Percentiles rank a stretch among this genome's conserved stretches.
Evolutionary conservation across 768 basidiomycete genomes (phyloP).

Genomic region (Tylopilus felleus): DNA sequence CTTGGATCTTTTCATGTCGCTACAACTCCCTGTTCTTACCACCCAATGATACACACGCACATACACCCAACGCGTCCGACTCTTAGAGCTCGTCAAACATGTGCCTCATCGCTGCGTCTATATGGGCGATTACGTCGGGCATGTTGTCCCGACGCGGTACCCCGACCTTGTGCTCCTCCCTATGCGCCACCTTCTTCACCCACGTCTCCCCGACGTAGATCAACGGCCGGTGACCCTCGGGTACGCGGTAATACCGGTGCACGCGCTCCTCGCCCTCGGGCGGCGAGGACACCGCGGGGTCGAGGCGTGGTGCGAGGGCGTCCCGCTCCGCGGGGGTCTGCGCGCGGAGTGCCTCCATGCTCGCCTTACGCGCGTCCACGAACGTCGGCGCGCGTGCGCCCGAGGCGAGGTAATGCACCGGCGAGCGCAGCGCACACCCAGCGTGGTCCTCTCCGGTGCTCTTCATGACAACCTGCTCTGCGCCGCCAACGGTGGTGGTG

Average conservation of each 20-base stretch:
- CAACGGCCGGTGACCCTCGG: background rate
- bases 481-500: no score
- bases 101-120: background rate
- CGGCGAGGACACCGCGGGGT: background rate
- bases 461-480: background rate
- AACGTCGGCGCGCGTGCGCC: background rate
- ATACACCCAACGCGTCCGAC: no score
- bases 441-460: no score
- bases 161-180: background rate
- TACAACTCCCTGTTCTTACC: background rate
- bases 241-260: background rate
- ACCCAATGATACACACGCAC: background rate
- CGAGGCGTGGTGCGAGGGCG: background rate
- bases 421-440: no score
- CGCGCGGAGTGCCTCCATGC: background rate
- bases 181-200: background rate
- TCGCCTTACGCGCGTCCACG: background rate
- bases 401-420: background rate
- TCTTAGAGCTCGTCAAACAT: background rate
- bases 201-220: slow-evolving; percentile 8
- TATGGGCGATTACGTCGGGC: background rate
- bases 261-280: background rate
- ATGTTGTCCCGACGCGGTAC: background rate
- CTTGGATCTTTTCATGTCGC: background rate
- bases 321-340: no score